A percentile compares a stretch with the other conserved stretches of the same genome.
Conservation (phyloP, 148 eudicot species). For the Rhododendron henanense region DNA sequence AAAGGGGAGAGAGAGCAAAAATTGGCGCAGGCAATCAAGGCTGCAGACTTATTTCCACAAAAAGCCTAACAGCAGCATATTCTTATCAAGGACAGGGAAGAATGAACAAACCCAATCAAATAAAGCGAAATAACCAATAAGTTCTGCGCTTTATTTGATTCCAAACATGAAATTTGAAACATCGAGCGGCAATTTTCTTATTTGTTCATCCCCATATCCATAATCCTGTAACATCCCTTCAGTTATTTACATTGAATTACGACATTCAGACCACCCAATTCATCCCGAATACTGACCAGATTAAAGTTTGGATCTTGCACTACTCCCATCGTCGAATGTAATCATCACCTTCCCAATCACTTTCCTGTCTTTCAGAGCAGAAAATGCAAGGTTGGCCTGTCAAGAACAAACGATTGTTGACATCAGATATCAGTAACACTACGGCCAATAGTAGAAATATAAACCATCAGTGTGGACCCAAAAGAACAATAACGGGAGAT, state of each 20-base stretch:
- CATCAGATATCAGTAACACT: neutral
- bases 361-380: slow-evolving; percentile 76
- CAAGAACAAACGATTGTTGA: neutral
- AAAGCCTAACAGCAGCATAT: neutral
- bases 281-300: neutral
- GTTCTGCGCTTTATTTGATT: neutral
- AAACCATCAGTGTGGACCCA: neutral
- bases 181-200: neutral
- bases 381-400: slow-evolving; percentile 92
- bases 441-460: neutral
- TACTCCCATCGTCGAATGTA: slow-evolving; percentile 45
- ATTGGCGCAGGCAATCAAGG: neutral
- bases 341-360: slow-evolving; percentile 89
- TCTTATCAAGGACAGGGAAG: neutral
- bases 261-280: neutral
- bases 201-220: neutral
- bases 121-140: neutral
- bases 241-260: neutral
- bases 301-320: slow-evolving; percentile 63
- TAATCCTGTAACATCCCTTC: neutral
- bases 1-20: neutral
- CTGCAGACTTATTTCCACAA: neutral
- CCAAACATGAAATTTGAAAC: neutral
- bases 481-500: neutral
- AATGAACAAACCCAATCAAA: neutral